phyloP scores from a whole-genome alignment of 2,329 filamentous ascomycete species.

The Dactylonectria estremocensis region DNA sequence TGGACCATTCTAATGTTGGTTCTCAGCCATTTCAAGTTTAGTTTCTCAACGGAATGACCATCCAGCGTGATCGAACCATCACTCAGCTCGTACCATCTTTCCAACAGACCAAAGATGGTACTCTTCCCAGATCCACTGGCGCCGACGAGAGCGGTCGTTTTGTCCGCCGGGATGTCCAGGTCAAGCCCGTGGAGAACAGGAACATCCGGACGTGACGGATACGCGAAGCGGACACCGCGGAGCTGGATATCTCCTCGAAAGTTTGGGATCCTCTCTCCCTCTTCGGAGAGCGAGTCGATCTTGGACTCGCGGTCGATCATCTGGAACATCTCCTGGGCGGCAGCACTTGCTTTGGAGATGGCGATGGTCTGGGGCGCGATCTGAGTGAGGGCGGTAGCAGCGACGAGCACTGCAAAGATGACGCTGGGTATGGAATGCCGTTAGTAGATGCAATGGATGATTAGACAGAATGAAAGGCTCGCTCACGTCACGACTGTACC shows the following conservation, averaged over 20 bases:
- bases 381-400: conserved; percentile 61
- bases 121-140: conserved; percentile 72
- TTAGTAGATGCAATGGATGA: not conserved
- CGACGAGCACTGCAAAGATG: conserved; percentile 64
- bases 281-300: conserved; percentile 60
- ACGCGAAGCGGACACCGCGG: conserved; percentile 65
- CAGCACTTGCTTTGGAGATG: conserved; percentile 62
- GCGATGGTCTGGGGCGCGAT: conserved; percentile 64
- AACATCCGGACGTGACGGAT: conserved; percentile 69
- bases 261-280: conserved; percentile 50
- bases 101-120: conserved; percentile 70
- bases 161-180: conserved; percentile 61
- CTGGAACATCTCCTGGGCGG: conserved; percentile 63
- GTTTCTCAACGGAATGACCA: conserved; percentile 57
- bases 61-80: conserved; percentile 63
- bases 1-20: conserved; percentile 68
- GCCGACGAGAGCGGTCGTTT: conserved; percentile 70
- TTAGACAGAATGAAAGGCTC: not conserved
- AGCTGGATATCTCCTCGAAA: conserved; percentile 64
- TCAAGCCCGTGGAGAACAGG: conserved; percentile 60
- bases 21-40: conserved; percentile 68
- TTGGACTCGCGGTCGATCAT: conserved; percentile 62
- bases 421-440: conserved; percentile 51
- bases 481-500: conserved; percentile 64
- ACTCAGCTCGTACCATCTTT: conserved; percentile 71